Percentiles rank a stretch among this genome's conserved stretches.
phyloP scores from a whole-genome alignment of 768 basidiomycete species.

The Leccinum imitatum region DNA sequence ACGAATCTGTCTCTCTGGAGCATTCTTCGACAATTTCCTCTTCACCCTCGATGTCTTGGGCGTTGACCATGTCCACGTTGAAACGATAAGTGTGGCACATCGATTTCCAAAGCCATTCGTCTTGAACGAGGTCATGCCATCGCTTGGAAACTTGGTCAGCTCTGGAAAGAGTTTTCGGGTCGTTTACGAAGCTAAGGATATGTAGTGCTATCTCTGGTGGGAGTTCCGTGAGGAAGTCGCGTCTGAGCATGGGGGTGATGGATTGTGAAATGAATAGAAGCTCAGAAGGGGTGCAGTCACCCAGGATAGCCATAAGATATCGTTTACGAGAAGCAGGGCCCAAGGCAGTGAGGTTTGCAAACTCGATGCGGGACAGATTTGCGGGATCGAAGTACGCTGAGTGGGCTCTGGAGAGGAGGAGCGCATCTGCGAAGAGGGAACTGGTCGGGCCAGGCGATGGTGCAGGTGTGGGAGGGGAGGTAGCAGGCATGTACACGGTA shows the following conservation, averaged over 20 bases:
- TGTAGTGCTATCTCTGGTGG: conserved; percentile 74
- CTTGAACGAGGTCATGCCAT: conserved; percentile 70
- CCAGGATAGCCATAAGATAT: conserved; percentile 50
- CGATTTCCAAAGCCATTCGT: conserved; percentile 78
- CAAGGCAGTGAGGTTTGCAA: conserved; percentile 31
- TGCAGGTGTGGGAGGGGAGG: conserved; percentile 61
- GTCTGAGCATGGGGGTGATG: conserved; percentile 63
- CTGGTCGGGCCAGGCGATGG: conserved; percentile 56
- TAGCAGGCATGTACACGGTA: conserved; percentile 50
- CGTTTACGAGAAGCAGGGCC: conserved; percentile 46
- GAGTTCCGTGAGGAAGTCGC: conserved; percentile 56
- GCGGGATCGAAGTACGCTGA: conserved; percentile 22
- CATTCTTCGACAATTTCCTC: conserved; percentile 34
- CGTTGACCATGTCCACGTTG: conserved; percentile 17
- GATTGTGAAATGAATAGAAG: conserved; percentile 64
- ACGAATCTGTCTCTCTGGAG: conserved; percentile 35
- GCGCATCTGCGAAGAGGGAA: conserved; percentile 40
- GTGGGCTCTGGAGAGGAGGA: conserved; percentile 20
- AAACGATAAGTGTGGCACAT: conserved; percentile 67
- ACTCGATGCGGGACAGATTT: conserved; percentile 32
- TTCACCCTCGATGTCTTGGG: conserved; percentile 27
- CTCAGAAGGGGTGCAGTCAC: conserved; percentile 57
- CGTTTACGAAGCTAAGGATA: conserved; percentile 74
- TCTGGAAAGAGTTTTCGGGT: conserved; percentile 67
- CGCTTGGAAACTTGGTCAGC: conserved; percentile 66